Evolutionary conservation across 345 rosid genomes (phyloP).

Genomic region (Isatis tinctoria): DNA sequence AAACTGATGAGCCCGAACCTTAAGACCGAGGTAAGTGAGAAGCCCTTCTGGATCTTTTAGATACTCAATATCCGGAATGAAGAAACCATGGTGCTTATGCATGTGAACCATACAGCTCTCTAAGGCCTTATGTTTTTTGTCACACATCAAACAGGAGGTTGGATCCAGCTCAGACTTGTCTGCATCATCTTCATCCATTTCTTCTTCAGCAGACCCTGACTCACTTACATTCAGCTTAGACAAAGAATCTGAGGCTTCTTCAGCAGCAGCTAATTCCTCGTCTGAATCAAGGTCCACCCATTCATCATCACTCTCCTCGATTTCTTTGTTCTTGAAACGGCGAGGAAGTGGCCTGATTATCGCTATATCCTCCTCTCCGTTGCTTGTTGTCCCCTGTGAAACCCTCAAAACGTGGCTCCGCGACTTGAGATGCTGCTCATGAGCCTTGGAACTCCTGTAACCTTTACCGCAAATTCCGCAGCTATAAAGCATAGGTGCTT

Average conservation of each 20-base stretch:
- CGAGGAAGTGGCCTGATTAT: constrained; percentile 54
- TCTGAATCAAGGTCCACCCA: constrained; percentile 86
- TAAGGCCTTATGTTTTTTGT: constrained; percentile 46
- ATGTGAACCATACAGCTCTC: constrained; percentile 94
- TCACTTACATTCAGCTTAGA: constrained; percentile 51
- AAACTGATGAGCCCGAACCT: constrained; percentile 42
- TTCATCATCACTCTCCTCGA: constrained; percentile 66
- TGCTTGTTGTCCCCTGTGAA: constrained; percentile 46
- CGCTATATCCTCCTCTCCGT: constrained; percentile 47
- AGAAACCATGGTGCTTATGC: constrained; percentile 93
- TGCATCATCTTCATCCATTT: constrained; percentile 38
- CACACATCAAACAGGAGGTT: constrained; percentile 85
- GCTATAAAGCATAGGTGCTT: constrained; percentile 64
- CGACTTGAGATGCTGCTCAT: constrained; percentile 79
- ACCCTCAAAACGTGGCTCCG: constrained; percentile 54
- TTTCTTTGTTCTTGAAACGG: constrained; percentile 35
- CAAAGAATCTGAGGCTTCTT: constrained; percentile 52
- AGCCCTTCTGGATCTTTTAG: constrained; percentile 84
- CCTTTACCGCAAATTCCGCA: constrained; percentile 75
- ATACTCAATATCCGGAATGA: constrained; percentile 81
- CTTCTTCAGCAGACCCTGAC: constrained; percentile 39
- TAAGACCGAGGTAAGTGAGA: constrained; percentile 80
- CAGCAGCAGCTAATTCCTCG: constrained; percentile 52
- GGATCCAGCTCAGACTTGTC: constrained; percentile 57
- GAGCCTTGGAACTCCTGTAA: constrained; percentile 84